These are phyloP conservation scores for Chlorella sorokiniana DNA, from an alignment of 139 green algal genomes.

Conservation along the genomic window DNA sequence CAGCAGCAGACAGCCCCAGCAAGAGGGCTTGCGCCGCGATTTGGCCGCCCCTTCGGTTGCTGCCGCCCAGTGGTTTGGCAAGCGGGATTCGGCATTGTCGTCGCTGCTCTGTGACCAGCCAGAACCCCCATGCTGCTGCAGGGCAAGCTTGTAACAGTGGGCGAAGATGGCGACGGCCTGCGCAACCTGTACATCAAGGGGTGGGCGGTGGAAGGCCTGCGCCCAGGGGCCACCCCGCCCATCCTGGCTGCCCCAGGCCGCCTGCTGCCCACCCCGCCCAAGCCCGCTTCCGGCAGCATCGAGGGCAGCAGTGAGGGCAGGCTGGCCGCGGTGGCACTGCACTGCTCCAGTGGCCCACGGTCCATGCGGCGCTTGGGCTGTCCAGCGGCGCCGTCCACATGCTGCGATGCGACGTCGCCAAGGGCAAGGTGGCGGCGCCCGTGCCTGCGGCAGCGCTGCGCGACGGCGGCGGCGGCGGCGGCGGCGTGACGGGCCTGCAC, in stretches of 20 bases:
- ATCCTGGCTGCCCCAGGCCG: neutral
- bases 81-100: too few species aligned
- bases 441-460: neutral
- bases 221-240: neutral
- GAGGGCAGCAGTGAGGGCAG: neutral
- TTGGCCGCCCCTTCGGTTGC: neutral
- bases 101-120: too few species aligned
- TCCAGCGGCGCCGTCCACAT: constrained; percentile 24
- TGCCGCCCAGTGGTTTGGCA: too few species aligned
- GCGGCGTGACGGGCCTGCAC: constrained; percentile 19
- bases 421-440: constrained; percentile 14
- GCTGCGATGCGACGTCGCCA: constrained; percentile 29
- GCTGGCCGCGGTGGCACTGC: neutral
- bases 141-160: constrained; percentile 36
- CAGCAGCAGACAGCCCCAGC: too few species aligned
- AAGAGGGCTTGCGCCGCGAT: neutral
- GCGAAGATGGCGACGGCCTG: constrained; percentile 27
- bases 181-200: constrained; percentile 15
- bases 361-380: constrained; percentile 33
- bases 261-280: constrained; percentile 15
- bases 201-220: constrained; percentile 31
- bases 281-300: neutral
- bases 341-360: constrained; percentile 23
- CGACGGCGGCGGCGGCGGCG: neutral
- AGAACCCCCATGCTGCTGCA: neutral